These are phyloP conservation scores for Nitzschia sp. DNA, from an alignment of 108 stramenopile genomes.

Conservation along the genomic window DNA sequence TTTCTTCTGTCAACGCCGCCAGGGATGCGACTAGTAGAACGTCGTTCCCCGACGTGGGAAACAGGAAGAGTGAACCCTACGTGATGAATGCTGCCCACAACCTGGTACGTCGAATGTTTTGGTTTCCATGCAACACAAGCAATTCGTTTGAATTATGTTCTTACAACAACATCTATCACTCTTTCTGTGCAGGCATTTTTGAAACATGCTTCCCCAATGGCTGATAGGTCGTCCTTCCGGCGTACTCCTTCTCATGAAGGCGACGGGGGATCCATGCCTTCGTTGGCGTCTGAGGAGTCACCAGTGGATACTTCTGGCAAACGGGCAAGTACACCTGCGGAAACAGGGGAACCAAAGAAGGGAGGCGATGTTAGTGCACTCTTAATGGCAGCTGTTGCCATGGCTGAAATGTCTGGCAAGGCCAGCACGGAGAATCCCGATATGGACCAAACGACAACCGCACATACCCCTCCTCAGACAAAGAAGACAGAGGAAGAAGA, in stretches of 20 bases:
- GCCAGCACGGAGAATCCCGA: background rate
- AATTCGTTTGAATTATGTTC: background rate
- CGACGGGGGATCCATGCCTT: conserved; percentile 36
- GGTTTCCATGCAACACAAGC: background rate
- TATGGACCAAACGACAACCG: background rate
- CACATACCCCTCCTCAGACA: conserved; percentile 2
- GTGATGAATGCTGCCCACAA: conserved; percentile 81
- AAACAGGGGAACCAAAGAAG: conserved; percentile 7
- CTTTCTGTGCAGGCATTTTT: conserved; percentile 41
- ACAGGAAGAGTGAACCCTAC: conserved; percentile 29
- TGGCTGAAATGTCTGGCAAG: conserved; percentile 48
- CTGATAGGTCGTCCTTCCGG: conserved; percentile 10
- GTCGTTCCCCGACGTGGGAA: background rate
- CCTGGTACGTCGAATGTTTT: conserved; percentile 45
- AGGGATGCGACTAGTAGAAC: too few species aligned
- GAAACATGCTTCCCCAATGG: conserved; percentile 46
- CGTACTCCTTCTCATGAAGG: conserved; percentile 15
- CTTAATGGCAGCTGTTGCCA: conserved; percentile 58
- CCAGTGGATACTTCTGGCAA: background rate
- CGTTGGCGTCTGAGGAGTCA: conserved; percentile 32
- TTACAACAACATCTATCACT: conserved; percentile 2
- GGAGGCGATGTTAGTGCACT: conserved; percentile 40
- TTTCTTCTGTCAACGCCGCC: too few species aligned
- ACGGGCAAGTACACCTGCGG: background rate
- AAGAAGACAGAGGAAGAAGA: conserved; percentile 15